A percentile compares a stretch with the other conserved stretches of the same genome.
These are phyloP conservation scores for Chondrus crispus DNA, from an alignment of 23 red algal genomes.

Conservation along the genomic window DNA sequence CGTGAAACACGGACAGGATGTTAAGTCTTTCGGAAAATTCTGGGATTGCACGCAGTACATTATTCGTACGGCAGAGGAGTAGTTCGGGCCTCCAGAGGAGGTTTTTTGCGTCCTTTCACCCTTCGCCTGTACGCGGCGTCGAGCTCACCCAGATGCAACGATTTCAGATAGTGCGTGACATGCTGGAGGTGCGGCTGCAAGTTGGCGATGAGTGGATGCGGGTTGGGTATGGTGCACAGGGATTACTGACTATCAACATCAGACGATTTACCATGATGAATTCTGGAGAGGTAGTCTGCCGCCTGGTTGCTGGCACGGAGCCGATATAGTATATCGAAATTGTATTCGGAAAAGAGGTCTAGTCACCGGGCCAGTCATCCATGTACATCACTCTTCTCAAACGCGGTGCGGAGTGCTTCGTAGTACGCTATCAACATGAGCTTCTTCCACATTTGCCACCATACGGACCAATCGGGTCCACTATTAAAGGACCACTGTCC, in stretches of 20 bases:
- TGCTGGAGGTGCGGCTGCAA: background rate
- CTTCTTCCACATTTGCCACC: too few relatives aligned
- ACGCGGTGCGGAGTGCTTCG: background rate
- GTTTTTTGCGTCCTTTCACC: background rate
- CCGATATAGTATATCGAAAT: background rate
- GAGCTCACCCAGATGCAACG: background rate
- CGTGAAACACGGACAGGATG: background rate
- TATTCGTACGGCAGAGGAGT: background rate
- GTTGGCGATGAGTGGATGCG: too few relatives aligned
- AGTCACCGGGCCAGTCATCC: background rate
- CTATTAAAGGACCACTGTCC: too few relatives aligned
- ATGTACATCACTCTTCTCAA: constrained; percentile 21
- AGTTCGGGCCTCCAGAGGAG: background rate
- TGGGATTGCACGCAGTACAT: background rate
- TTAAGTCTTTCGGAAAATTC: background rate
- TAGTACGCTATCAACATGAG: constrained; percentile 7
- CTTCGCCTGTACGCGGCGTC: background rate
- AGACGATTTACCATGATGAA: background rate
- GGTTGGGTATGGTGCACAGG: too few relatives aligned
- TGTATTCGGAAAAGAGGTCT: constrained; percentile 5
- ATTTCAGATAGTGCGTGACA: background rate
- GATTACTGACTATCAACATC: background rate
- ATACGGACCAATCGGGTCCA: too few relatives aligned
- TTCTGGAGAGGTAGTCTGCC: background rate
- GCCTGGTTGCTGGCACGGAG: background rate